Conservation (phyloP, 2,329 filamentous ascomycete genomes). For the Cryoendolithus antarcticus region DNA sequence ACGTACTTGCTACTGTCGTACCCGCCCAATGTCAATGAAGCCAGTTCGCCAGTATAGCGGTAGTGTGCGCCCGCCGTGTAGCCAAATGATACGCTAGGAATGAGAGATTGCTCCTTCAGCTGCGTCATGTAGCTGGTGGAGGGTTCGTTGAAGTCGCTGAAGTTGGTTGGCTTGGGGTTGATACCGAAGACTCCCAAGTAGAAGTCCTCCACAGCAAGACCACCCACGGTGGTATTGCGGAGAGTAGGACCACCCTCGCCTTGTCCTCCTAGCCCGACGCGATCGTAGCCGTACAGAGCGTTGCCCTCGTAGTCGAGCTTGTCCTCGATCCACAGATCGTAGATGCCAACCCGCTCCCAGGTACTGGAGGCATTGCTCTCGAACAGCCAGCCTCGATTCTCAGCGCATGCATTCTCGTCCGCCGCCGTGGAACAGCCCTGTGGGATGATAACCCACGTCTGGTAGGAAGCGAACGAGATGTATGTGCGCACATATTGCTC, state of each 20-base stretch:
- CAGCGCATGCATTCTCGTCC: constrained; percentile 33
- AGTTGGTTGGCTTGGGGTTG: constrained; percentile 38
- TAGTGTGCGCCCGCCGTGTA: constrained; percentile 68
- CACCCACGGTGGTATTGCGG: constrained; percentile 30
- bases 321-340: constrained; percentile 44
- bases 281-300: constrained; percentile 50
- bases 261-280: constrained; percentile 27
- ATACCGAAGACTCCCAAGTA: constrained; percentile 37
- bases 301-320: constrained; percentile 47
- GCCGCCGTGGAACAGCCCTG: constrained; percentile 39
- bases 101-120: constrained; percentile 45
- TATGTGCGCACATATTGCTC: constrained; percentile 43
- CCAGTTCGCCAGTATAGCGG: constrained; percentile 29
- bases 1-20: constrained; percentile 54
- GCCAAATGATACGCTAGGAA: constrained; percentile 62
- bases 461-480: constrained; percentile 56
- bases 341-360: constrained; percentile 49
- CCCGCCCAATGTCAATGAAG: constrained; percentile 53
- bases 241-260: constrained; percentile 30
- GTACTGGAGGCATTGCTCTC: constrained; percentile 40
- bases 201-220: constrained; percentile 28
- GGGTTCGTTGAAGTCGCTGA: constrained; percentile 38
- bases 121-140: constrained; percentile 40
- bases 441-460: constrained; percentile 56
- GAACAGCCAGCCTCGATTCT: constrained; percentile 48